These are phyloP conservation scores for Suillus paluster DNA, from an alignment of 768 basidiomycete genomes.

Conservation along the genomic window DNA sequence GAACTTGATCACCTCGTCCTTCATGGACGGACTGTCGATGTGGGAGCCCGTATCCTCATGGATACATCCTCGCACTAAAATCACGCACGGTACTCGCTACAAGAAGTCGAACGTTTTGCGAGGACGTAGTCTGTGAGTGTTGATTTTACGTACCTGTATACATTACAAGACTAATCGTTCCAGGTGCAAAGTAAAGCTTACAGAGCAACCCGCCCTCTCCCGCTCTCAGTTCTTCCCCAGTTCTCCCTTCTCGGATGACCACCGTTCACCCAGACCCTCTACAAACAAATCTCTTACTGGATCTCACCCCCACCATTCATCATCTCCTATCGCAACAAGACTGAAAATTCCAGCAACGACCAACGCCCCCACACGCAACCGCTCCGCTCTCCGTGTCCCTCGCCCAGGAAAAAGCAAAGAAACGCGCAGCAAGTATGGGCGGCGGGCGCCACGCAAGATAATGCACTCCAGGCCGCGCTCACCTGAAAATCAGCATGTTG, in stretches of 20 bases:
- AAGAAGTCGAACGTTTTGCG: conserved; percentile 54
- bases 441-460: conserved; percentile 34
- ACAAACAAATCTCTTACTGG: conserved; percentile 18
- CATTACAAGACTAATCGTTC: conserved; percentile 2
- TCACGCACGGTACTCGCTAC: conserved; percentile 12
- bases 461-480: conserved; percentile 55
- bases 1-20: conserved; percentile 33
- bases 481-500: conserved; percentile 78
- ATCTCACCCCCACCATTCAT: conserved; percentile 26
- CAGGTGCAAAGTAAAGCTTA: conserved; percentile 60
- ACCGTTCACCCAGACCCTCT: conserved; percentile 18
- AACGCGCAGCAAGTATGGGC: conserved; percentile 41
- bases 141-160: conserved; percentile 1
- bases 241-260: conserved; percentile 60
- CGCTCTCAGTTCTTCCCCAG: conserved; percentile 68
- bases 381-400: conserved; percentile 73
- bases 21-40: conserved; percentile 79
- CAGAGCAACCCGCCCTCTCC: conserved; percentile 57
- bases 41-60: conserved; percentile 65
- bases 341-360: conserved; percentile 13
- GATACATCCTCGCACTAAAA: conserved; percentile 36
- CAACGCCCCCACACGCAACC: conserved; percentile 53
- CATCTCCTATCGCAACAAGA: conserved; percentile 16
- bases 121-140: conserved; percentile 66
- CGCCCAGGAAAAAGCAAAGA: conserved; percentile 57